Percentiles rank a stretch among this genome's conserved stretches.
phyloP scores from a whole-genome alignment of 805 yeast species.

The Candida quercuum region DNA sequence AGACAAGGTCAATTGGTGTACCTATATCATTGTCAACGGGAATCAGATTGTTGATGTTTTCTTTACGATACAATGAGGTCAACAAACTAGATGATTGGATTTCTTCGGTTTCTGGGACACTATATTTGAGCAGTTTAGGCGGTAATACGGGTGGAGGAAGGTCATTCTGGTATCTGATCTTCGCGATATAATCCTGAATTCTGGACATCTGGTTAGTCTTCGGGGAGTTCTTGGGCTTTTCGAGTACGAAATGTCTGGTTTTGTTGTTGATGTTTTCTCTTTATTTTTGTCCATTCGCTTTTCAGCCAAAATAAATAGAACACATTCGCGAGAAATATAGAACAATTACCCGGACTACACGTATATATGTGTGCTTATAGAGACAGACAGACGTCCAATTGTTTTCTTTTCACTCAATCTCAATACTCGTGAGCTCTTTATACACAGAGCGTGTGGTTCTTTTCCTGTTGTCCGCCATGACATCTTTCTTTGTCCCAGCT shows the following conservation, averaged over 20 bases:
- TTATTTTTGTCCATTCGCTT: background rate
- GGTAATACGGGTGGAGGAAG: slow-evolving; percentile 93
- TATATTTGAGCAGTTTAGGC: slow-evolving; percentile 70
- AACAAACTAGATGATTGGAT: slow-evolving; percentile 52
- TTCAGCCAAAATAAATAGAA: background rate
- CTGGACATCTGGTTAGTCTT: slow-evolving; percentile 35
- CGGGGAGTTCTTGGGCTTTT: background rate
- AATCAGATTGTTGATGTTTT: slow-evolving; percentile 61
- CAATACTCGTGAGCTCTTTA: slow-evolving; percentile 19
- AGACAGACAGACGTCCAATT: background rate
- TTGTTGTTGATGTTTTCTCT: background rate
- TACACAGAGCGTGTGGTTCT: slow-evolving; percentile 17
- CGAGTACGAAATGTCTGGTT: background rate
- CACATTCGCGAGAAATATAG: too few species aligned
- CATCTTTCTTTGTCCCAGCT: background rate
- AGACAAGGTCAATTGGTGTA: slow-evolving; percentile 67
- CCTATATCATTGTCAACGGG: slow-evolving; percentile 62
- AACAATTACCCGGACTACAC: background rate
- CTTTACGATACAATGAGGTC: slow-evolving; percentile 62
- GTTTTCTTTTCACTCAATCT: slow-evolving; percentile 16
- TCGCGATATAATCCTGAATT: slow-evolving; percentile 76
- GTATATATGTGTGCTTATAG: too few species aligned
- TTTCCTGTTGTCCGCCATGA: slow-evolving; percentile 3
- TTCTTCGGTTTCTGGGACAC: slow-evolving; percentile 32
- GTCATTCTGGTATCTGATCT: slow-evolving; percentile 76